Evolutionary conservation across 768 basidiomycete species (phyloP), one percentile per base, ranked within the genome.

Genomic region (Russula virescens): DNA sequence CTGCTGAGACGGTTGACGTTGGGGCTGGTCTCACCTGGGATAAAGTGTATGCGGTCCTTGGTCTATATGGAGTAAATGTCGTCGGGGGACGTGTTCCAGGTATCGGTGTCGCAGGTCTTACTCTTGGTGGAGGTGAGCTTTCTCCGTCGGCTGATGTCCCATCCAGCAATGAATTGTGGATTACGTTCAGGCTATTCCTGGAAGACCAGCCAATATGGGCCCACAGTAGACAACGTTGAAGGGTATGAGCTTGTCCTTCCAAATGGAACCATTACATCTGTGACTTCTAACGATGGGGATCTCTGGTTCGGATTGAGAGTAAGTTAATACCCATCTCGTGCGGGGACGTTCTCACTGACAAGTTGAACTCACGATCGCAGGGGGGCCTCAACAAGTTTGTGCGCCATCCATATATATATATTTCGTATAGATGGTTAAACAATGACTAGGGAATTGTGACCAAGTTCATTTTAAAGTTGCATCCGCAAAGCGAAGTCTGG

Each of bases 401-500:
- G 46, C 23, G 46, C 21, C 25, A 5, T 23, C n/a, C 42, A 43
- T 19, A 16, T 43, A 13, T 43, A 43, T 19, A 18, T 19, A 3
- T 19, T 1, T 13, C 42, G 42, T 18, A 43, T 19, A 8, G 19
- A 43, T 43, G 42, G 18, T 18, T 43, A 5, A 38, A 11, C 38
- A 38, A 43, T 16, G 42, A 19, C 18, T 43, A 62, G 55, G 61
- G 61, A 21, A 51, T 62, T 42, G 61, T 62, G 19, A 62, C 61
- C 1, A 62, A 49, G 14, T 58, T 62, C 19, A 50, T 43, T 21
- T 10, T 58, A 21, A 77, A 77, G 61, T 42, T 25, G 16, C 13
- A 13, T 26, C 40, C 53, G 8, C 53, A 55, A 43, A 7, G 19
- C 11, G 18, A 75, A 79, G 0, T 78, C 74, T 69, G 46, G 35